Evolutionary conservation across 305 asterid genomes (phyloP).

Genomic region (Ajuga reptans): DNA sequence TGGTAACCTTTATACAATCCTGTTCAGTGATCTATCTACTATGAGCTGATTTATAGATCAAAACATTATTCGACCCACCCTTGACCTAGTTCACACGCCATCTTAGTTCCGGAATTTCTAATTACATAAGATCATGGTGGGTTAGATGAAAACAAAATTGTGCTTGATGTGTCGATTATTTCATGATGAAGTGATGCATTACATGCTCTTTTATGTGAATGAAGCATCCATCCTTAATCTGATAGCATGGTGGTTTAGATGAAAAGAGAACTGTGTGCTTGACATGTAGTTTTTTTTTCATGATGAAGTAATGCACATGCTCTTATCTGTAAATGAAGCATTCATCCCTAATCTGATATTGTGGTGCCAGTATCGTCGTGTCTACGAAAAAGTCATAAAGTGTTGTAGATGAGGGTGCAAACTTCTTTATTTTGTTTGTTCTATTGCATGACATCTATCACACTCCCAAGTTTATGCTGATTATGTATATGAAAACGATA

Average conservation of each 20-base stretch:
- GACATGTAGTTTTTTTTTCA: not conserved
- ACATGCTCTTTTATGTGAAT: not conserved
- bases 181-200: not conserved
- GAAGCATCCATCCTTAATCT: not conserved
- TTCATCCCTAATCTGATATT: not conserved
- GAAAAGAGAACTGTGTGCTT: not conserved
- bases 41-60: not conserved
- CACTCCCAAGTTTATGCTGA: not conserved
- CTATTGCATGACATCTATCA: conserved; percentile 6
- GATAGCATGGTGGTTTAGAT: not conserved
- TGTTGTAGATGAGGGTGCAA: not conserved
- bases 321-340: not conserved
- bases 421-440: not conserved
- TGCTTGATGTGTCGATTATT: not conserved
- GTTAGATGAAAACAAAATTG: not conserved
- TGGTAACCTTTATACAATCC: not conserved
- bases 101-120: not conserved
- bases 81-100: not conserved
- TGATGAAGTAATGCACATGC: too few relatives aligned
- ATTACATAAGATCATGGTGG: too few relatives aligned
- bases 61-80: not conserved
- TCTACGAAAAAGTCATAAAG: not conserved
- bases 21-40: not conserved
- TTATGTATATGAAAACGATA: not conserved
- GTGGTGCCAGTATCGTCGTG: not conserved